A percentile compares a stretch with the other conserved stretches of the same genome.
These are phyloP conservation scores for Ganoderma lucidum DNA, from an alignment of 1,284 basidiomycete genomes.

Conservation along the genomic window DNA sequence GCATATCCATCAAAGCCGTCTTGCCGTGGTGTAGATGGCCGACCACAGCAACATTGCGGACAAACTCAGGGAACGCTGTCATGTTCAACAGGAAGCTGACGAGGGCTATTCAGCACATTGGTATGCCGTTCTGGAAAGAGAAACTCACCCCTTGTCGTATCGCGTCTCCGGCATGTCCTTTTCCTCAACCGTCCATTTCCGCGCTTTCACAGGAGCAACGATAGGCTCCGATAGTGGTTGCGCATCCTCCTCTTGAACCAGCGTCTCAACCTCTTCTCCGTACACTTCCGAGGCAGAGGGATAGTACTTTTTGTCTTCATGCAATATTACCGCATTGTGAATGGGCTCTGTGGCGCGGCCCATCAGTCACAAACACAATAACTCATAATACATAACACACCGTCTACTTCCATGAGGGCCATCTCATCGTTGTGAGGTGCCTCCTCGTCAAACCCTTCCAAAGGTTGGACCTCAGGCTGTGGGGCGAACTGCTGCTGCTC, in stretches of 20 bases:
- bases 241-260: constrained; percentile 98
- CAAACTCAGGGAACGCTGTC: constrained; percentile 93
- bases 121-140: constrained; percentile 8
- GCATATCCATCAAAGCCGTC: constrained; percentile 96
- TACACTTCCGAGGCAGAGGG: constrained; percentile 93
- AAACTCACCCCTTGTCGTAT: constrained; percentile 89
- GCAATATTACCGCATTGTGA: constrained; percentile 90
- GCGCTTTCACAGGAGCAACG: constrained; percentile 92
- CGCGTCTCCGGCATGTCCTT: constrained; percentile 93
- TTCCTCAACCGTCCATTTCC: constrained; percentile 93
- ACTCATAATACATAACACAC: constrained; percentile 50
- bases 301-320: constrained; percentile 99
- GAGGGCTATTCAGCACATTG: constrained; percentile 20
- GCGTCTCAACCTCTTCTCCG: constrained; percentile 92
- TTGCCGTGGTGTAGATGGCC: constrained; percentile 99
- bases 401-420: constrained; percentile 85
- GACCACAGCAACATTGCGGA: constrained; percentile 93
- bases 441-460: constrained; percentile 82
- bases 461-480: constrained; percentile 49
- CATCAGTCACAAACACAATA: background rate
- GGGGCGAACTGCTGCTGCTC: constrained; percentile 56
- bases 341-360: constrained; percentile 58
- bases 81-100: constrained; percentile 90
- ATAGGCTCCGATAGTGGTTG: constrained; percentile 97
- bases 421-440: constrained; percentile 60